phyloP scores from a whole-genome alignment of 768 basidiomycete species.

The Fibroporia radiculosa region DNA sequence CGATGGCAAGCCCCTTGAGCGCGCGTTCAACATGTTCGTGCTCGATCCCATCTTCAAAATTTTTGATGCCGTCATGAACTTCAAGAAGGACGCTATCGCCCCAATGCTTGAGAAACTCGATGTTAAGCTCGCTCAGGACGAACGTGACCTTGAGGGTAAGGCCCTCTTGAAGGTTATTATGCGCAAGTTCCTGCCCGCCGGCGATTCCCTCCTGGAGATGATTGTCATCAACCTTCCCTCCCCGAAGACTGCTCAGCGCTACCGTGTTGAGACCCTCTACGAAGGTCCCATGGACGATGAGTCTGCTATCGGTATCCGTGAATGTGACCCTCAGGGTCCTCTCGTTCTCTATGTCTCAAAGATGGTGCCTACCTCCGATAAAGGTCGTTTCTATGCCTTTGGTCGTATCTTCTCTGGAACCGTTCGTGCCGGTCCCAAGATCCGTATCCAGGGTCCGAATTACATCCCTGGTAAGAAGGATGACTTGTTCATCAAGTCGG shows the following conservation, averaged over 20 bases:
- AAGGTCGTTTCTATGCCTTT: slow-evolving; percentile 99
- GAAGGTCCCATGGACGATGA: slow-evolving; percentile 99
- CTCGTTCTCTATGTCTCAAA: slow-evolving; percentile 98
- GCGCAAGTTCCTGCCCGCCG: slow-evolving; percentile 99
- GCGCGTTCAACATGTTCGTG: slow-evolving; percentile 97
- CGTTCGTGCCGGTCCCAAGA: slow-evolving; percentile 93
- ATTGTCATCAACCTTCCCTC: slow-evolving; percentile 99
- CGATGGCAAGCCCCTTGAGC: slow-evolving; percentile 89
- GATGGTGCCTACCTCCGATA: slow-evolving; percentile 99
- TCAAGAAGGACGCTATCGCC: slow-evolving; percentile 84
- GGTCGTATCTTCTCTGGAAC: slow-evolving; percentile 99
- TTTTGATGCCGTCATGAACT: slow-evolving; percentile 99
- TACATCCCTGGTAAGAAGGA: slow-evolving; percentile 98
- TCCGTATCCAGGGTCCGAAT: slow-evolving; percentile 99
- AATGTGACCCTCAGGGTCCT: slow-evolving; percentile 94
- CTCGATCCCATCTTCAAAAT: slow-evolving; percentile 99
- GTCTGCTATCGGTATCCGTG: slow-evolving; percentile 95
- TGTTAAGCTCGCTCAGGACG: slow-evolving; percentile 77
- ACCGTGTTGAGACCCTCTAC: slow-evolving; percentile 99
- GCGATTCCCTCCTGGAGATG: slow-evolving; percentile 98
- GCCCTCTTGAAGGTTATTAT: slow-evolving; percentile 94
- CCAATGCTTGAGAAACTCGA: slow-evolving; percentile 96
- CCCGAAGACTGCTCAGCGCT: slow-evolving; percentile 92
- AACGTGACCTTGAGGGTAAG: slow-evolving; percentile 93
- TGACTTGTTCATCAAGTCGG: slow-evolving; percentile 94